Conservation (phyloP, 345 rosid genomes). For the Pelargonium nanum region DNA sequence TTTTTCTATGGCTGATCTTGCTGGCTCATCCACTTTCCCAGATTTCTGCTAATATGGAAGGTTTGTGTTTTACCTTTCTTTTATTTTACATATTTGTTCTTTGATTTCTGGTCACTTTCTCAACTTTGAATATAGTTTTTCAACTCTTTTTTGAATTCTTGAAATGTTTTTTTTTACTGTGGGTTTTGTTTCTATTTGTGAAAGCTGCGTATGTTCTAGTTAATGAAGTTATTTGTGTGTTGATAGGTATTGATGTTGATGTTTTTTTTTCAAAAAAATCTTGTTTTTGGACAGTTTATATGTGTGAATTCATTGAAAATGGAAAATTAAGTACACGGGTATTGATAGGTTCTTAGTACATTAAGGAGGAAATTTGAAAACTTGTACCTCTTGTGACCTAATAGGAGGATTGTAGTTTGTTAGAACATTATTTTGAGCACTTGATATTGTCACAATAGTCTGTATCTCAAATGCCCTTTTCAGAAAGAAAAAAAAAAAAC, state of each 20-base stretch:
- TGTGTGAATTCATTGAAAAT: too few relatives aligned
- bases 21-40: conserved; percentile 37
- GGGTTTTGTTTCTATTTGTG: too few relatives aligned
- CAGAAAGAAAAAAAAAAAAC: too few relatives aligned
- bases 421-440: background rate
- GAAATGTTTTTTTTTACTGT: background rate
- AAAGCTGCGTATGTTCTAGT: background rate
- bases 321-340: background rate
- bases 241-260: background rate
- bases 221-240: background rate
- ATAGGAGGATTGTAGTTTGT: background rate
- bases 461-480: background rate
- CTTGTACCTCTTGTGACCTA: background rate
- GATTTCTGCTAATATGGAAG: conserved; percentile 73
- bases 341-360: background rate
- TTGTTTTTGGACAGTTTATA: background rate
- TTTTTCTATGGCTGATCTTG: conserved; percentile 43
- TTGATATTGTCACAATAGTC: background rate
- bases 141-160: background rate
- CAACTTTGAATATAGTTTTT: conserved; percentile 1
- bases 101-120: background rate
- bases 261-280: background rate
- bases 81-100: background rate
- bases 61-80: conserved; percentile 22
- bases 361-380: background rate